Conservation (phyloP, 2,329 filamentous ascomycete species). For the Geosmithia flava region DNA sequence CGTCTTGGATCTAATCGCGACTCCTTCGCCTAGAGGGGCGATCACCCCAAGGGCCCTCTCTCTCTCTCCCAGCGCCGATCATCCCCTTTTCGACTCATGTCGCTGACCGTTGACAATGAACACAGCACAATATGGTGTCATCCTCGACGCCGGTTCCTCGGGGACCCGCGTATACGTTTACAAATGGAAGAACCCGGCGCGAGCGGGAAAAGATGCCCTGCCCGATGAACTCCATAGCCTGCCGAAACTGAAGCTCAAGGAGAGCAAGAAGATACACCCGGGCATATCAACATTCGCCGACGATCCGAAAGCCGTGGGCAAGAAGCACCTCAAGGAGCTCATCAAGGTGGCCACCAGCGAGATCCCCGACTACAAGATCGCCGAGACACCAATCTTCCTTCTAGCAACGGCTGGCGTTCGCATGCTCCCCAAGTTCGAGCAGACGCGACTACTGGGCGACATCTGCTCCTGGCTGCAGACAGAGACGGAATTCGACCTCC, state of each 20-base stretch:
- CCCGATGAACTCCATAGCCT: conserved; percentile 43
- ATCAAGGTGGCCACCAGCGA: conserved; percentile 70
- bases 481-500: conserved; percentile 70
- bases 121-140: conserved; percentile 70
- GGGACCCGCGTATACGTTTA: conserved; percentile 93
- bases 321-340: conserved; percentile 67
- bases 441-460: conserved; percentile 57
- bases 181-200: conserved; percentile 71
- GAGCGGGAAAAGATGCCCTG: conserved; percentile 41
- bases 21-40: not conserved
- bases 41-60: too few species aligned
- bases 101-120: not conserved
- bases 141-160: conserved; percentile 95
- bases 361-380: conserved; percentile 63
- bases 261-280: conserved; percentile 87
- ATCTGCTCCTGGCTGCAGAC: conserved; percentile 73
- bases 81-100: not conserved
- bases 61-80: not conserved
- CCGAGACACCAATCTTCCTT: conserved; percentile 83
- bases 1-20: conserved; percentile 2
- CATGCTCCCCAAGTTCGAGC: conserved; percentile 62
- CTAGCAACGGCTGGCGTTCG: conserved; percentile 96
- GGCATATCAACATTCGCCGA: conserved; percentile 85
- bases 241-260: conserved; percentile 71
- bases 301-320: conserved; percentile 62